Evolutionary conservation across 441 rosid species (phyloP), one percentile per base, ranked within the genome.

Genomic region (Heliophila coronopifolia): DNA sequence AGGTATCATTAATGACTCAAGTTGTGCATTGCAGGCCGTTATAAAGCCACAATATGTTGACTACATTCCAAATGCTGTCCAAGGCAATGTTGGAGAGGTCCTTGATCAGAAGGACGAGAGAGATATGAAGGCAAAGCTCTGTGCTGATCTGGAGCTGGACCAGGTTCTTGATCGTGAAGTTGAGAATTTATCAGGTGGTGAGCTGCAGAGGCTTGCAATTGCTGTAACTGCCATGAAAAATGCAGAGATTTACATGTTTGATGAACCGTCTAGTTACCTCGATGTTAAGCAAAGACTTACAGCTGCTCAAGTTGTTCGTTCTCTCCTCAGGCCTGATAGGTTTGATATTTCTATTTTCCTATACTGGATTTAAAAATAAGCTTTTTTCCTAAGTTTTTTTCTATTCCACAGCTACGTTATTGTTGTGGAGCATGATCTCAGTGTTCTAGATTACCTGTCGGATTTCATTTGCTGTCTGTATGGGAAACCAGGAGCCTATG

Each of bases 1-100:
- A 27, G 16, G 48, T 52, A 13, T 46, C 18, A 7, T 37, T 41
- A 18, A 37, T 49, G 28, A 18, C 17, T 46, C 7, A 46, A 38
- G 24, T 34, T 44, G n/a, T 61, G 25, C 68, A 36, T 37, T 35
- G n/a, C 74, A 87, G 98, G 96, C 92, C 48, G 83, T 84, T 33
- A 92, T 92, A 50, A 92, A 91, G 73, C 98, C 98, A 5, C 98
- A 91, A 62, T 87, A 87, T 72, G 96, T 91, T n/a, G 98, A 91
- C 71, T 90, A 91, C 69, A 91, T 91, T 54, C 96, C 93, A 48
- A 91, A 76, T 66, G 94, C 91, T 35, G 95, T 87, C 37, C 84
- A 74, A 49, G 98, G 96, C 35, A 87, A 84, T 71, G 96, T 91
- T 17, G 93, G 93, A 32, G 84, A 84, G 70, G 95, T 91, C 51